phyloP scores from a whole-genome alignment of 148 eudicot species.

The Rhododendron williamsianum region DNA sequence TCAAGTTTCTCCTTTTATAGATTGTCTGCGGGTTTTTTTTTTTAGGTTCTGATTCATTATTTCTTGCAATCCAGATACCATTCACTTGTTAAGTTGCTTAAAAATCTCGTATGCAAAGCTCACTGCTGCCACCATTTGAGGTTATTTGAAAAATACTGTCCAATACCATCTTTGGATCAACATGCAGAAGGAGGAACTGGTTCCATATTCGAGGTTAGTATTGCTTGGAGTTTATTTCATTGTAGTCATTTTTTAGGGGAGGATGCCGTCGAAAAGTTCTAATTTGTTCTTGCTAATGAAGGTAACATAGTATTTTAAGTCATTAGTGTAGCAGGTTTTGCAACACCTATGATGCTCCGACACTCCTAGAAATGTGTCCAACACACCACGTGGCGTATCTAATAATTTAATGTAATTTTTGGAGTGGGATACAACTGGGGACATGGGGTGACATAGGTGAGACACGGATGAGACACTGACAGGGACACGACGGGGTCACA shows the following conservation, averaged over 20 bases:
- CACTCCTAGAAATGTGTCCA: too few species aligned
- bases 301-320: neutral
- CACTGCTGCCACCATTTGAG: conserved; percentile 37
- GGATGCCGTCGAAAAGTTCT: neutral
- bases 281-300: neutral
- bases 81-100: conserved; percentile 53
- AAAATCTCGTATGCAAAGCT: conserved; percentile 43
- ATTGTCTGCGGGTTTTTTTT: neutral
- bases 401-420: too few species aligned
- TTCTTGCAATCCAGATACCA: conserved; percentile 44
- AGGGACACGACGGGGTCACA: too few species aligned
- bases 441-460: too few species aligned
- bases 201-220: conserved; percentile 31
- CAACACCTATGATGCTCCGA: too few species aligned
- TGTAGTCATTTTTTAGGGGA: neutral
- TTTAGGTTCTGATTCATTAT: neutral
- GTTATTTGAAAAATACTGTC: conserved; percentile 70
- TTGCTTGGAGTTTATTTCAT: neutral
- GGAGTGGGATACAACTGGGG: too few species aligned
- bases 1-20: neutral
- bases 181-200: conserved; percentile 14
- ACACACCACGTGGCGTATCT: too few species aligned
- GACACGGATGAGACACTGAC: too few species aligned
- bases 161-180: conserved; percentile 27
- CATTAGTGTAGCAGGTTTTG: neutral